phyloP scores from a whole-genome alignment of 2,329 filamentous ascomycete genomes.

The Alternaria gansuensis region DNA sequence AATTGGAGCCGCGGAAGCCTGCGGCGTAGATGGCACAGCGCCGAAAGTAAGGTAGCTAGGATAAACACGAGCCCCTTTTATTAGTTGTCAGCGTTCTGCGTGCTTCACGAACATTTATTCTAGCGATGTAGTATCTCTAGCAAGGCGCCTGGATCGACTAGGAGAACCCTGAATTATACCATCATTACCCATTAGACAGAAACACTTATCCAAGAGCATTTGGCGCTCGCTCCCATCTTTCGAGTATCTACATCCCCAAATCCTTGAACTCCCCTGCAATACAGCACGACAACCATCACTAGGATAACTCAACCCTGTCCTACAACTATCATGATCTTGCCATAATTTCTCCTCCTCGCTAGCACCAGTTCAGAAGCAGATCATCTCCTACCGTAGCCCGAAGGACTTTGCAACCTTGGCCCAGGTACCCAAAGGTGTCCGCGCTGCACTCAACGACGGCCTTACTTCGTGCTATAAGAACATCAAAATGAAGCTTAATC shows the following conservation, averaged over 20 bases:
- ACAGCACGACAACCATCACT: not conserved
- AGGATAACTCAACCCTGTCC: not conserved
- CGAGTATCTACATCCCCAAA: too few relatives aligned
- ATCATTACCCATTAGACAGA: too few relatives aligned
- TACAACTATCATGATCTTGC: not conserved
- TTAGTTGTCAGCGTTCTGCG: not conserved
- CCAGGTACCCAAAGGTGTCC: not conserved
- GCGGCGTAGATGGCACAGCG: constrained; percentile 9
- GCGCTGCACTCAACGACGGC: not conserved
- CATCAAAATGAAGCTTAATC: not conserved
- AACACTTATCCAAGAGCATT: too few relatives aligned
- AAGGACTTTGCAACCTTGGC: not conserved
- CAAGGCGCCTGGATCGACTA: too few relatives aligned
- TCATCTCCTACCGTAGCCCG: not conserved
- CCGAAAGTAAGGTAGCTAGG: not conserved
- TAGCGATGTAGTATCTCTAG: not conserved
- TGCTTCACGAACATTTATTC: not conserved
- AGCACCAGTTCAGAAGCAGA: not conserved
- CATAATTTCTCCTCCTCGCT: not conserved
- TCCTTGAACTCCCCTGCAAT: not conserved
- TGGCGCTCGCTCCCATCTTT: too few relatives aligned
- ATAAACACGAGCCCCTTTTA: not conserved
- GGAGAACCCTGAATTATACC: not conserved
- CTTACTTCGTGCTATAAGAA: not conserved
- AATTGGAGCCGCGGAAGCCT: constrained; percentile 37